Conservation (phyloP, 129 eudicot genomes). For the Ambrosia artemisiifolia region DNA sequence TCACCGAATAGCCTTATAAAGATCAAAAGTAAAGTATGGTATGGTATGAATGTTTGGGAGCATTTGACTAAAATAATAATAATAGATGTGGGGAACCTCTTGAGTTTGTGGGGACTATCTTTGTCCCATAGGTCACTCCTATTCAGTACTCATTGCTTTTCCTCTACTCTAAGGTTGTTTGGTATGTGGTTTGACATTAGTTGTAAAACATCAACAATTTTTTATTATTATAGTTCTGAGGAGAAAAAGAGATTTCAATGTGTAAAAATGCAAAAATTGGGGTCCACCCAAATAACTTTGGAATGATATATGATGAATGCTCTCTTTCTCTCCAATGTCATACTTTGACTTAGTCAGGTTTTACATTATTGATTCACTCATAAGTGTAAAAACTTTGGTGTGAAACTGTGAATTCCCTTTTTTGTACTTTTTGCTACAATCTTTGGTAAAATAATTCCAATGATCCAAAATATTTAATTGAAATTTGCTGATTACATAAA, state of each 20-base stretch:
- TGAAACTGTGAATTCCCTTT: constrained; percentile 29
- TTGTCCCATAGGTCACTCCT: constrained; percentile 37
- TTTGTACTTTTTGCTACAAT: constrained; percentile 27
- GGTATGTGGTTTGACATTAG: constrained; percentile 39
- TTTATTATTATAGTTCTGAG: constrained; percentile 15
- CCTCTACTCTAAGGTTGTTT: constrained; percentile 34
- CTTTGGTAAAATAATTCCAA: constrained; percentile 29
- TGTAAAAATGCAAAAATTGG: constrained; percentile 12
- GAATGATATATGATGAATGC: constrained; percentile 41
- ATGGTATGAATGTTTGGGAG: constrained; percentile 34
- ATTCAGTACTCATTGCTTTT: constrained; percentile 22
- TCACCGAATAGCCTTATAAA: too few relatives aligned
- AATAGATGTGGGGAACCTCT: constrained; percentile 37
- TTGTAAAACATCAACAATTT: constrained; percentile 29
- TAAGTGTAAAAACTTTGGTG: constrained; percentile 21
- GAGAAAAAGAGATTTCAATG: constrained; percentile 24
- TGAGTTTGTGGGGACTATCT: constrained; percentile 51
- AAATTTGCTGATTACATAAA: not conserved
- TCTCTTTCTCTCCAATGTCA: constrained; percentile 31
- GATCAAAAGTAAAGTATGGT: constrained; percentile 34
- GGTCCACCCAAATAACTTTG: constrained; percentile 48
- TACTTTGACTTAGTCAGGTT: constrained; percentile 35
- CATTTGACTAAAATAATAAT: constrained; percentile 31
- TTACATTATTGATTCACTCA: constrained; percentile 21
- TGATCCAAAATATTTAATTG: constrained; percentile 10